phyloP scores from a whole-genome alignment of 148 eudicot species.

The Camellia lanceoleosa region DNA sequence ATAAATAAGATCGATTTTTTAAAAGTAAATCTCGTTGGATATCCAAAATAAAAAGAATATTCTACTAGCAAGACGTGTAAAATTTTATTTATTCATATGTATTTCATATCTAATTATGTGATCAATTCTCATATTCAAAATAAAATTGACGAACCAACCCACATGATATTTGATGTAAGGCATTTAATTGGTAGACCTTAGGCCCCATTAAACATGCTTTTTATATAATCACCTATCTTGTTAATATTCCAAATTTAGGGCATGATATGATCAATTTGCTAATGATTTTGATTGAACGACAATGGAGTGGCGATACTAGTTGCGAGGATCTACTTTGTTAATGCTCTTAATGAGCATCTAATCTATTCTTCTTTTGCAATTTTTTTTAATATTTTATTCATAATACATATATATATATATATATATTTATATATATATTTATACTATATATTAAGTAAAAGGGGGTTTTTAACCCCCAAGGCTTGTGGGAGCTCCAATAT shows the following conservation, averaged over 20 bases:
- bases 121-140: too few species aligned
- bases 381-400: not conserved
- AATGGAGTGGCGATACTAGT: not conserved
- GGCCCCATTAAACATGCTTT: conserved; percentile 14
- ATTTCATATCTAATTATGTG: too few species aligned
- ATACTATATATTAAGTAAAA: too few species aligned
- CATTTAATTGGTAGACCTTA: not conserved
- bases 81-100: too few species aligned
- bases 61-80: too few species aligned
- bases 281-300: not conserved
- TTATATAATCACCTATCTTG: not conserved
- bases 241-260: not conserved
- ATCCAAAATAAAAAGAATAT: too few species aligned
- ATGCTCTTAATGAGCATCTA: not conserved
- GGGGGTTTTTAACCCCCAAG: too few species aligned
- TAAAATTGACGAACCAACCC: not conserved
- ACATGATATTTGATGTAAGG: conserved; percentile 23
- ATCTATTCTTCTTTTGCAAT: conserved; percentile 4
- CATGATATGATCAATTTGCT: not conserved
- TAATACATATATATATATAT: not conserved
- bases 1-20: too few species aligned
- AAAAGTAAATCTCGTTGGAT: too few species aligned
- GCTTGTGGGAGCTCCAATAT: too few species aligned
- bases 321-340: not conserved
- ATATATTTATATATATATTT: too few species aligned